Evolutionary conservation across 768 basidiomycete species (phyloP), one percentile per base, ranked within the genome.

Genomic region (Lepiota venenata): DNA sequence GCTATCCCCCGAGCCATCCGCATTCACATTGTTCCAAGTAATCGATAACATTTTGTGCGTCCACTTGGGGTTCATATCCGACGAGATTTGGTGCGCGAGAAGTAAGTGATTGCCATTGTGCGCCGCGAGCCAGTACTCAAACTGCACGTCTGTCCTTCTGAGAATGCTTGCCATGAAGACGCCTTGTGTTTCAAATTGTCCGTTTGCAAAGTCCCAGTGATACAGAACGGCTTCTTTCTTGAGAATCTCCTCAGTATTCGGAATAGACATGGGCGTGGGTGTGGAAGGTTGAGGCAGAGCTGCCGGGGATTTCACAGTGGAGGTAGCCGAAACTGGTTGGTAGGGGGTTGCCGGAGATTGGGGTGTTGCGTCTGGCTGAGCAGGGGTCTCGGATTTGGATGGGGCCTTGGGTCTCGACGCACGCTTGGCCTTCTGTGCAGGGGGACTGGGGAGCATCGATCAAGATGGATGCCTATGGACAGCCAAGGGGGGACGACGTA

Each of bases 1-100:
- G 51, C 92, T 90, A 61, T 77, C 81, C 58, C 83, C 79, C 20
- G 69, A 69, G 25, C 77, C 76, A 27, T 73, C 69, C n/a, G 76
- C 77, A 38, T 75, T 74, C 39, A 79, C 65, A 66, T 92, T 77
- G 60, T 94, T 96, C 91, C 97, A 98, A 27, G 94, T 95, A 62
- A 98, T 78, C 3, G 94, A 89, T 44, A 69, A 66, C 65, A 83
- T 78, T 54, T 78, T 80, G 29, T 69, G 67, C 5, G 85, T 79
- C 77, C 81, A 87, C 35, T 79, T 77, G 61, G 84, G 84, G 61
- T 89, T 92, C 83, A 90, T 86, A 37, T 87, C 79, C 4, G 81
- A 72, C 18, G 74, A 67, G 47, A 93, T 77, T 58, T 71, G 73
- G 70, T 93, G 91, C 21, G 78, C 79, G 43, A 91, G 72, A 25